These are phyloP conservation scores for Ganoderma lingzhi DNA, from an alignment of 1,284 basidiomycete species.

Conservation along the genomic window DNA sequence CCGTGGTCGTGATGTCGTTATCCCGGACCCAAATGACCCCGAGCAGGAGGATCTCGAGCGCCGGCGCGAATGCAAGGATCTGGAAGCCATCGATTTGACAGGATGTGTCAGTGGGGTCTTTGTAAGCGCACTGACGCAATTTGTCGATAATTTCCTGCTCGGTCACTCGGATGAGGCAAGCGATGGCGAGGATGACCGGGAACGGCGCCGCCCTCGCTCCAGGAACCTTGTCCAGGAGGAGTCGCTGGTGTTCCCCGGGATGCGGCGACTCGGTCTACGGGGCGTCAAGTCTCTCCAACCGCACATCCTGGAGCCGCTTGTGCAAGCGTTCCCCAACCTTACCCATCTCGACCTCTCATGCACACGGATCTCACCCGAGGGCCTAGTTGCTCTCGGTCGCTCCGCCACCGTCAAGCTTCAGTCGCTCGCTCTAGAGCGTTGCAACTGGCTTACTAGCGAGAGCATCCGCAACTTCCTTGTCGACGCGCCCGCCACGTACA, in stretches of 20 bases:
- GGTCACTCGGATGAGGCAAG: slow-evolving; percentile 54
- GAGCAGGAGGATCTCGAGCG: slow-evolving; percentile 80
- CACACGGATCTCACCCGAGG: slow-evolving; percentile 82
- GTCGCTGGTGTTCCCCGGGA: slow-evolving; percentile 72
- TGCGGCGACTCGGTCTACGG: slow-evolving; percentile 87
- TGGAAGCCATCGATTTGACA: slow-evolving; percentile 93
- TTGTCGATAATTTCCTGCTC: slow-evolving; percentile 78
- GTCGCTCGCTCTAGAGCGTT: slow-evolving; percentile 89
- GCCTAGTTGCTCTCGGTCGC: slow-evolving; percentile 74
- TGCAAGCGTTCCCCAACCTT: slow-evolving; percentile 86
- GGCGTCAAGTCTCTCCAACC: slow-evolving; percentile 83
- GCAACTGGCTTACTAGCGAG: slow-evolving; percentile 83
- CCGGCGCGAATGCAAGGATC: slow-evolving; percentile 77
- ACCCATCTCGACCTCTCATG: slow-evolving; percentile 92
- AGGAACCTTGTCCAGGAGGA: slow-evolving; percentile 52
- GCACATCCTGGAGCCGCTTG: slow-evolving; percentile 79
- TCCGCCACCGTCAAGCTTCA: slow-evolving; percentile 73
- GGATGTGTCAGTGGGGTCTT: slow-evolving; percentile 94
- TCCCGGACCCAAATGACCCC: slow-evolving; percentile 55
- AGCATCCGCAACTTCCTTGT: slow-evolving; percentile 83
- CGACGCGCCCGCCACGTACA: slow-evolving; percentile 68
- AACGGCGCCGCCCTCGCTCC: slow-evolving; percentile 44
- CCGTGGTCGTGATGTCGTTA: slow-evolving; percentile 63
- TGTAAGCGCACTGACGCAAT: slow-evolving; percentile 83
- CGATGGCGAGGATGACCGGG: slow-evolving; percentile 52